Conservation (phyloP, 306 rosid genomes). For the Cicer bijugum region DNA sequence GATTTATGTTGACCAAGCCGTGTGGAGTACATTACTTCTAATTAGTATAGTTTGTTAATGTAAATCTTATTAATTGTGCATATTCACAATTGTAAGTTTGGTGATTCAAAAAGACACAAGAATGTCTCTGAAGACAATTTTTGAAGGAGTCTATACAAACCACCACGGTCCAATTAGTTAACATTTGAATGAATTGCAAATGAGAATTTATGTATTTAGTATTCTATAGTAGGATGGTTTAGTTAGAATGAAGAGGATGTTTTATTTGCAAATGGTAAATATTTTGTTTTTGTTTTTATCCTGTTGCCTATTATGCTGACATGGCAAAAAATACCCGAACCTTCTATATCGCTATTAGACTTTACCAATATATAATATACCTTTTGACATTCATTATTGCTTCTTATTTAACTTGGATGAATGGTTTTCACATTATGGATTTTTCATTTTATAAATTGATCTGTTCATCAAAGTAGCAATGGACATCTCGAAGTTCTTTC, state of each 20-base stretch:
- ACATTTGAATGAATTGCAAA: neutral
- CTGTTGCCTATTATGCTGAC: conserved; percentile 12
- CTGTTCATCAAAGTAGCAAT: conserved; percentile 43
- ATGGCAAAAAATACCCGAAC: conserved; percentile 6
- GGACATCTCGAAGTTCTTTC: conserved; percentile 42
- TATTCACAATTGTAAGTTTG: neutral
- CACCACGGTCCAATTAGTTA: neutral
- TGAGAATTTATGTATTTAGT: neutral
- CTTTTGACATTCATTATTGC: conserved; percentile 50
- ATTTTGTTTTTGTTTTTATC: neutral
- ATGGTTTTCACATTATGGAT: conserved; percentile 12
- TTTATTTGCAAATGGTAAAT: neutral
- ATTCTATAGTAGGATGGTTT: neutral
- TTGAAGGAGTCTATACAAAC: neutral
- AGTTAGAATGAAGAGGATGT: neutral
- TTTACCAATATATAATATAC: conserved; percentile 34
- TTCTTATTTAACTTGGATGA: conserved; percentile 34
- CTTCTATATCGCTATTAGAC: conserved; percentile 20
- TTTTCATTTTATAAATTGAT: conserved; percentile 27
- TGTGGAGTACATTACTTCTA: neutral
- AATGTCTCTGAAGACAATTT: neutral
- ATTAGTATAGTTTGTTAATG: neutral
- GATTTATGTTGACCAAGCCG: neutral
- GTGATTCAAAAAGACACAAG: neutral
- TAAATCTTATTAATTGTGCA: neutral